Evolutionary conservation across 257 asterid genomes (phyloP).

Genomic region (Petunia axillaris): DNA sequence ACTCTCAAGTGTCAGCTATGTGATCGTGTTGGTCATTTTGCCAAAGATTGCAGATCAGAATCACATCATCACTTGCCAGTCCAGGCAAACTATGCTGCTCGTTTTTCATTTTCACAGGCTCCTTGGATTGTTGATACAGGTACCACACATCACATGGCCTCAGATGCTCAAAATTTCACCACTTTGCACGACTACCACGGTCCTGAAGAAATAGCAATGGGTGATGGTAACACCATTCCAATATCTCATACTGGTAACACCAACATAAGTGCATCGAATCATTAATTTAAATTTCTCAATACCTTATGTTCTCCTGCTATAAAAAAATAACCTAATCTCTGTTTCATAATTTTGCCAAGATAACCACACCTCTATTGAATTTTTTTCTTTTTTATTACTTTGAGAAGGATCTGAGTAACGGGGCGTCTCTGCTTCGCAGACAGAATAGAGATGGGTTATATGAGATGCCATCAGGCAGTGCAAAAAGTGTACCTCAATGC

Average conservation of each 20-base stretch:
- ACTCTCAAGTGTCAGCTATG: background rate
- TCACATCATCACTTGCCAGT: background rate
- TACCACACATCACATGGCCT: background rate
- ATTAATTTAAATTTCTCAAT: background rate
- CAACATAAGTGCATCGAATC: background rate
- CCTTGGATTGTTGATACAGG: background rate
- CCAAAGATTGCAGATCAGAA: background rate
- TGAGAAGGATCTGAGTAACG: too few relatives aligned
- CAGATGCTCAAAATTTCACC: background rate
- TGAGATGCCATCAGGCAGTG: too few relatives aligned
- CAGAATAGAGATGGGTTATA: too few relatives aligned
- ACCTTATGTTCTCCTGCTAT: background rate
- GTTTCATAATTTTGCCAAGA: background rate
- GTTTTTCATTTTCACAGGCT: background rate
- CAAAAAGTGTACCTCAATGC: too few relatives aligned
- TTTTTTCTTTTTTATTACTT: too few relatives aligned
- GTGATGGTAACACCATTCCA: background rate
- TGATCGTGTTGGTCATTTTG: background rate
- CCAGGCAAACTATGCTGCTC: background rate
- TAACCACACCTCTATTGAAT: background rate
- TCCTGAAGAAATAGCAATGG: background rate
- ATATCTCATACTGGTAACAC: background rate
- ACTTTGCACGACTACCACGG: background rate
- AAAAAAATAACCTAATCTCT: background rate
- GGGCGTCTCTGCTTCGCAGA: too few relatives aligned